Percentiles rank a stretch among this genome's conserved stretches.
Evolutionary conservation across 768 basidiomycete species (phyloP).

Genomic region (Boletus huronensis): DNA sequence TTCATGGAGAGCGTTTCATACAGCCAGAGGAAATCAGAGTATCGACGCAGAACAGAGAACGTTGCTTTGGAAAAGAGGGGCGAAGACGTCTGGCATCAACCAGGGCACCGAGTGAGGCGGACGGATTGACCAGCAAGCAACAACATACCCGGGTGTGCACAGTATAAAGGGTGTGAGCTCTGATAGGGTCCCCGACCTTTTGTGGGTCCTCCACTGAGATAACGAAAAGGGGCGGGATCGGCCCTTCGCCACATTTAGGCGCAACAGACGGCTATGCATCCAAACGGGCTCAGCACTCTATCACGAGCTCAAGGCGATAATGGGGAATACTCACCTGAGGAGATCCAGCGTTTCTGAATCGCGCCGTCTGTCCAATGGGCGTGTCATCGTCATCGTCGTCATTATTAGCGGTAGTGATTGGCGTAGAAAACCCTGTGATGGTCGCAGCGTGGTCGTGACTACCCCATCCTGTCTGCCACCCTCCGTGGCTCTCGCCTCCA

Average conservation of each 20-base stretch:
- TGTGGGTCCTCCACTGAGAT: slow-evolving; percentile 97
- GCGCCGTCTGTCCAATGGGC: slow-evolving; percentile 51
- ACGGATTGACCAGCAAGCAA: not conserved
- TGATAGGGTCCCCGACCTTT: slow-evolving; percentile 93
- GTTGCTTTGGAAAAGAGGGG: slow-evolving; percentile 75
- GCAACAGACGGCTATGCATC: slow-evolving; percentile 10
- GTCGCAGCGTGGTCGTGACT: slow-evolving; percentile 28
- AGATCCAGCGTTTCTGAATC: slow-evolving; percentile 29
- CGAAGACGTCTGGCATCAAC: slow-evolving; percentile 66
- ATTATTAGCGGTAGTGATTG: slow-evolving; percentile 20
- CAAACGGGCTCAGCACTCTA: not conserved
- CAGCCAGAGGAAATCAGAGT: slow-evolving; percentile 97
- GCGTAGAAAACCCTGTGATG: slow-evolving; percentile 20
- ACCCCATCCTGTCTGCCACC: slow-evolving; percentile 54
- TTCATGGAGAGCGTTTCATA: slow-evolving; percentile 84
- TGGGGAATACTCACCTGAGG: slow-evolving; percentile 15
- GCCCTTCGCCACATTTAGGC: slow-evolving; percentile 36
- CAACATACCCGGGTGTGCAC: slow-evolving; percentile 77
- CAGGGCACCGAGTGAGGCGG: not conserved
- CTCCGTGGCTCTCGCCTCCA: slow-evolving; percentile 43
- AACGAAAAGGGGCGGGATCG: slow-evolving; percentile 66
- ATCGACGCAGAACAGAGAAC: slow-evolving; percentile 94
- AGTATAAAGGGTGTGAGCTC: slow-evolving; percentile 94
- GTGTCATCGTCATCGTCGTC: slow-evolving; percentile 70
- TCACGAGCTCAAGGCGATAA: not conserved